Conservation (phyloP, 345 rosid species). For the Arabidopsis arenosa region DNA sequence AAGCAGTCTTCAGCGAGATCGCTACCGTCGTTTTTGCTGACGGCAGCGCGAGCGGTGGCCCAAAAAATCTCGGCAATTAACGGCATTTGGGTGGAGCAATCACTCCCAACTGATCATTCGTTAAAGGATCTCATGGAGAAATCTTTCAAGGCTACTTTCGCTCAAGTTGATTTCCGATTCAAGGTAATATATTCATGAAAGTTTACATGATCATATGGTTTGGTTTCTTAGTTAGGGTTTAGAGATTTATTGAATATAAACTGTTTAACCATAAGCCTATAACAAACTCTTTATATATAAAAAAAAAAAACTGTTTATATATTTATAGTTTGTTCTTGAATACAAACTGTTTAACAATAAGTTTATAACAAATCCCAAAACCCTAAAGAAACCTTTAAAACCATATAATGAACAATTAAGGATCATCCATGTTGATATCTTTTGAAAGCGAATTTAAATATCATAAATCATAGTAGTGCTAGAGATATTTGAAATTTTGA, state of each 20-base stretch:
- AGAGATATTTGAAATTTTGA: too few species aligned
- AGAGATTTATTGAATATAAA: not conserved
- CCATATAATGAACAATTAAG: too few species aligned
- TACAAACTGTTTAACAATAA: too few species aligned
- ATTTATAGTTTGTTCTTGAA: too few species aligned
- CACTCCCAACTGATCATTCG: not conserved
- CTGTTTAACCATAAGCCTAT: too few species aligned
- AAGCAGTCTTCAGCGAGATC: not conserved
- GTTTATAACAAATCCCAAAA: too few species aligned
- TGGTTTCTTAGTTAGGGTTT: not conserved
- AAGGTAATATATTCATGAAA: constrained; percentile 4
- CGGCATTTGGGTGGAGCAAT: constrained; percentile 24
- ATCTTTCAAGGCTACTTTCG: not conserved
- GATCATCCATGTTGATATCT: too few species aligned
- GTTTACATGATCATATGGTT: not conserved
- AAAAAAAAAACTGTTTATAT: too few species aligned
- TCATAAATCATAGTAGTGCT: too few species aligned
- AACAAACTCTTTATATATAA: too few species aligned
- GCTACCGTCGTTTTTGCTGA: not conserved
- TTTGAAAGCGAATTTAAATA: too few species aligned
- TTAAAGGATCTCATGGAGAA: not conserved
- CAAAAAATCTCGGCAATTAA: not conserved
- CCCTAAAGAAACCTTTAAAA: too few species aligned
- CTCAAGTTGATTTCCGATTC: constrained; percentile 4
- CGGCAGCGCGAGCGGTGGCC: not conserved